Percentiles rank a stretch among this genome's conserved stretches.
These are phyloP conservation scores for Debaryomyces singareniensis DNA, from an alignment of 1,139 yeast species.

Conservation along the genomic window DNA sequence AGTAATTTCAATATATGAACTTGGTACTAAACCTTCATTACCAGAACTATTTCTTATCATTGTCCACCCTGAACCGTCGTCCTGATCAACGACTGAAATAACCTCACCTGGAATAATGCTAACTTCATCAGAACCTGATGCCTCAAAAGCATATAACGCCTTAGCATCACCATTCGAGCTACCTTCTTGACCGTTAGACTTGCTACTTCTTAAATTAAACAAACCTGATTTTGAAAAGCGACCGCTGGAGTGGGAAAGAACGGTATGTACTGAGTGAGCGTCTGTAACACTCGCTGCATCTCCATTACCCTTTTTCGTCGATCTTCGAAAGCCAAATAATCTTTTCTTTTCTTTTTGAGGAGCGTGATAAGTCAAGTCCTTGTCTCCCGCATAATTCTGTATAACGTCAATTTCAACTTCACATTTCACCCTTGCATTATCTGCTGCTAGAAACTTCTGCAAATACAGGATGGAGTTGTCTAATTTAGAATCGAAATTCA, in stretches of 20 bases:
- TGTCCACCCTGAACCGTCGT: conserved; percentile 97
- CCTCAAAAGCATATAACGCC: conserved; percentile 64
- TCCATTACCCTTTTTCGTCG: conserved; percentile 12
- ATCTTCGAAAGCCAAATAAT: conserved; percentile 44
- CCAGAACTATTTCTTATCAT: conserved; percentile 37
- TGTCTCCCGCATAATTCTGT: conserved; percentile 77
- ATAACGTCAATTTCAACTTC: conserved; percentile 91
- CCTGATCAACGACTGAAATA: conserved; percentile 53
- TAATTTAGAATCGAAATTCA: conserved; percentile 50
- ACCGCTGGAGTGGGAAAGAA: conserved; percentile 14
- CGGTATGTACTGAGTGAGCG: conserved; percentile 27
- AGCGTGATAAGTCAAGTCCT: conserved; percentile 51
- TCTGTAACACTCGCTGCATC: conserved; percentile 14
- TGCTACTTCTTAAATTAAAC: conserved; percentile 33
- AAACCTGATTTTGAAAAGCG: conserved; percentile 21
- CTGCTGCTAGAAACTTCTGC: conserved; percentile 64
- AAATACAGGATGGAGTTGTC: conserved; percentile 49
- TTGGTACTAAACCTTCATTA: conserved; percentile 76
- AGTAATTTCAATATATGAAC: conserved; percentile 61
- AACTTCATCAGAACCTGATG: conserved; percentile 73
- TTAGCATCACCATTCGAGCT: conserved; percentile 21
- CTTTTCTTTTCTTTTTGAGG: conserved; percentile 45
- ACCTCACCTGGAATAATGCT: conserved; percentile 56
- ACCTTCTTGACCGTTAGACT: conserved; percentile 7
- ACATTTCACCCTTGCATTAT: conserved; percentile 61